phyloP scores from a whole-genome alignment of 1,139 yeast genomes.

The Zygosaccharomyces pseudobailii region DNA sequence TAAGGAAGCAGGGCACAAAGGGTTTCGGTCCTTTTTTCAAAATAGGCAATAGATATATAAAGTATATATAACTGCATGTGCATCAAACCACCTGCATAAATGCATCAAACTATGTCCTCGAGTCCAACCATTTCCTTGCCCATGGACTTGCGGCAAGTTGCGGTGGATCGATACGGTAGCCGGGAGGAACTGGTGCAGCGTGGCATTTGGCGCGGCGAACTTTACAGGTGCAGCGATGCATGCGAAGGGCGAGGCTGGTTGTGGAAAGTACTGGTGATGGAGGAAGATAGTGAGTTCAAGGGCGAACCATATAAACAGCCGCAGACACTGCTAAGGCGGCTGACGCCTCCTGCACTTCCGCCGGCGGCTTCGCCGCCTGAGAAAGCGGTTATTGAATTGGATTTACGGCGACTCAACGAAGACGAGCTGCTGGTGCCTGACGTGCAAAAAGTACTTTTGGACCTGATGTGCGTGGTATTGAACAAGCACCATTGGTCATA shows the following conservation, averaged over 20 bases:
- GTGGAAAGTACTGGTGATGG: constrained; percentile 27
- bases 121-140: not conserved
- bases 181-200: constrained; percentile 24
- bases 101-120: not conserved
- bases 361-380: constrained; percentile 22
- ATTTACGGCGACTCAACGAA: constrained; percentile 59
- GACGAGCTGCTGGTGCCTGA: constrained; percentile 40
- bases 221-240: constrained; percentile 17
- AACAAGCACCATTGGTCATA: constrained; percentile 36
- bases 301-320: not conserved
- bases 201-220: constrained; percentile 30
- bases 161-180: constrained; percentile 21
- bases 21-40: not conserved
- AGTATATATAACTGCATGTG: not conserved
- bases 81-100: not conserved
- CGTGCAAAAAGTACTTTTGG: constrained; percentile 44
- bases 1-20: not conserved
- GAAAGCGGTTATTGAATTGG: constrained; percentile 51
- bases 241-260: constrained; percentile 17
- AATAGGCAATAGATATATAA: not conserved
- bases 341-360: constrained; percentile 12
- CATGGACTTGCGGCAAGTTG: constrained; percentile 14
- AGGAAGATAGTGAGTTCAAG: not conserved
- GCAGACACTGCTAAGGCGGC: constrained; percentile 10
- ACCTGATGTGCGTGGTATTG: constrained; percentile 48